phyloP scores from a whole-genome alignment of 345 rosid genomes.

The Mercurialis annua region DNA sequence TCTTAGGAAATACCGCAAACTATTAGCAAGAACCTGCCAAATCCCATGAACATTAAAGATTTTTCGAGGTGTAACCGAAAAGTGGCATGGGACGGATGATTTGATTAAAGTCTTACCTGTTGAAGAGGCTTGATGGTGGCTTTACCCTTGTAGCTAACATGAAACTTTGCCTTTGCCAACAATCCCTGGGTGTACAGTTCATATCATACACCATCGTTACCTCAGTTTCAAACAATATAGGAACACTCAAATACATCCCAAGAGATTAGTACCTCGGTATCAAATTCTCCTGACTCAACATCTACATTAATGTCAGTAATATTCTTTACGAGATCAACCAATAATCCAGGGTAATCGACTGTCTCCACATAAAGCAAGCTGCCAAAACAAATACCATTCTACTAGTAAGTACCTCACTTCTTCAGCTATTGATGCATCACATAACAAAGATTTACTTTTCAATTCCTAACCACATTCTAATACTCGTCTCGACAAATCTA shows the following conservation, averaged over 20 bases:
- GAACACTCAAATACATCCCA: background rate
- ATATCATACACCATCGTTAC: background rate
- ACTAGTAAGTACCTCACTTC: background rate
- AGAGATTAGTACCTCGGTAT: conserved; percentile 65
- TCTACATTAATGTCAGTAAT: conserved; percentile 69
- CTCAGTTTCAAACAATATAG: background rate
- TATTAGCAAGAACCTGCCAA: conserved; percentile 66
- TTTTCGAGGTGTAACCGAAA: no score
- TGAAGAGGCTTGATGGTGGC: conserved; percentile 89
- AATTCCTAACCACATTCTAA: background rate
- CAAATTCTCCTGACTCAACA: conserved; percentile 96
- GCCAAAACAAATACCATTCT: conserved; percentile 8
- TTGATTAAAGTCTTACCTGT: conserved; percentile 48
- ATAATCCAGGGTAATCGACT: conserved; percentile 91
- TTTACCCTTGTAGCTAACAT: conserved; percentile 80
- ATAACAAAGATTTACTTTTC: background rate
- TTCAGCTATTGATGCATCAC: background rate
- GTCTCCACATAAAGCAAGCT: conserved; percentile 90
- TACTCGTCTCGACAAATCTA: background rate
- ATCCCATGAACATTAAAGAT: background rate
- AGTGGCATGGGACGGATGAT: background rate
- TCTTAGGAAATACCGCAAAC: conserved; percentile 76
- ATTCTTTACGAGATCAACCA: conserved; percentile 84
- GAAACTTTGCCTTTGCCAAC: conserved; percentile 95
- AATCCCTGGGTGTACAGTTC: conserved; percentile 50